Conservation (phyloP, 148 eudicot species). For the Talinum fruticosum region DNA sequence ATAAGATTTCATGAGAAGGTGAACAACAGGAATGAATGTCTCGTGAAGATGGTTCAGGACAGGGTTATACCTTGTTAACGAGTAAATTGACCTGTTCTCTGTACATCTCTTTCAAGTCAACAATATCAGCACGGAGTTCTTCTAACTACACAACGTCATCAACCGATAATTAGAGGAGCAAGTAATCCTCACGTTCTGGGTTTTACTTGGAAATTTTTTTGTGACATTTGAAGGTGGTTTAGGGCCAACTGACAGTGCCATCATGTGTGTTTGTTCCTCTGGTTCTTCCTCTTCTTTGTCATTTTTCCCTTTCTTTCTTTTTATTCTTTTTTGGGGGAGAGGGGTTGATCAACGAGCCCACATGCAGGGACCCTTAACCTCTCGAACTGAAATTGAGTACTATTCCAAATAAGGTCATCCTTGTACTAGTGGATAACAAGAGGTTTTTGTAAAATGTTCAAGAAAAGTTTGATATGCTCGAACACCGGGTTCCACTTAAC, state of each 20-base stretch:
- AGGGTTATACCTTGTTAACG: constrained; percentile 87
- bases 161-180: not conserved
- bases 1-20: not conserved
- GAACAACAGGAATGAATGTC: not conserved
- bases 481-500: not conserved
- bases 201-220: too few species aligned
- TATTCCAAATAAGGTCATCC: too few species aligned
- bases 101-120: constrained; percentile 96
- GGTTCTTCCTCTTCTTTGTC: not conserved
- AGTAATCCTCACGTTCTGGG: not conserved
- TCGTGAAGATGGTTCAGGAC: constrained; percentile 2
- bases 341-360: not conserved
- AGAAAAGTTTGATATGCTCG: not conserved
- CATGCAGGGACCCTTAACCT: too few species aligned
- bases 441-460: not conserved
- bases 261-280: not conserved
- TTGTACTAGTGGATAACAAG: not conserved
- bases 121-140: constrained; percentile 95
- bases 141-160: constrained; percentile 56
- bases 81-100: constrained; percentile 96
- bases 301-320: not conserved
- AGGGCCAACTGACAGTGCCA: not conserved
- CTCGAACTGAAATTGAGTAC: too few species aligned
- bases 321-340: not conserved
- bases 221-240: not conserved